phyloP scores from a whole-genome alignment of 805 yeast genomes.

The Vanderwaltozyma verrucispora region DNA sequence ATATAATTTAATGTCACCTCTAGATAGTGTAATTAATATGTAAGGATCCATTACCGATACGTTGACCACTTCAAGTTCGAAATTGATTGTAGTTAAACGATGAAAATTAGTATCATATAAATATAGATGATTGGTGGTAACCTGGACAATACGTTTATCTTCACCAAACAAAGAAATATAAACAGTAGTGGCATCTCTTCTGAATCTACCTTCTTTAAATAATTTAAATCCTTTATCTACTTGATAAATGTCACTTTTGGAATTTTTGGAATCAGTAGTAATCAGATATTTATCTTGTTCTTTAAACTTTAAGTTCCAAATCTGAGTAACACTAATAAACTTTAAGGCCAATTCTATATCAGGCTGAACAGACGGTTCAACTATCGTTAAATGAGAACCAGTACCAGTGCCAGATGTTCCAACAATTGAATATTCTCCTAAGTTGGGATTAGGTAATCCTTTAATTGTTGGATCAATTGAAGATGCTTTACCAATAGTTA shows the following conservation, averaged over 20 bases:
- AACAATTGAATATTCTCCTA: constrained; percentile 54
- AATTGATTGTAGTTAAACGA: constrained; percentile 38
- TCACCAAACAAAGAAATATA: constrained; percentile 51
- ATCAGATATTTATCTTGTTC: constrained; percentile 48
- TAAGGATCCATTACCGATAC: constrained; percentile 55
- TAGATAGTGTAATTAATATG: constrained; percentile 50
- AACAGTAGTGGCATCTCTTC: constrained; percentile 52
- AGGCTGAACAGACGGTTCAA: constrained; percentile 64
- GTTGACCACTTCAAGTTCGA: constrained; percentile 52
- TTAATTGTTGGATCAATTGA: constrained; percentile 44
- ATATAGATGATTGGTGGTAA: constrained; percentile 54
- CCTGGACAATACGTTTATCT: constrained; percentile 57
- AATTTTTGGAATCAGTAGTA: constrained; percentile 57
- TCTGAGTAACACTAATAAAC: constrained; percentile 59
- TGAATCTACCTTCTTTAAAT: constrained; percentile 51
- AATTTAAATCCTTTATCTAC: constrained; percentile 53
- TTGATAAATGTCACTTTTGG: constrained; percentile 59
- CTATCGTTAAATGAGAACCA: constrained; percentile 46
- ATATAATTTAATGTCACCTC: constrained; percentile 59
- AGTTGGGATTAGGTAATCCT: constrained; percentile 61
- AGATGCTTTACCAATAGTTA: constrained; percentile 49
- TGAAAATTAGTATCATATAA: constrained; percentile 55
- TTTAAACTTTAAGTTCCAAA: constrained; percentile 54
- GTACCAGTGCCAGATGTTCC: constrained; percentile 56
- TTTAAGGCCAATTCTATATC: constrained; percentile 53